phyloP scores from a whole-genome alignment of 2,329 filamentous ascomycete genomes.

The Gaeumannomyces tritici region DNA sequence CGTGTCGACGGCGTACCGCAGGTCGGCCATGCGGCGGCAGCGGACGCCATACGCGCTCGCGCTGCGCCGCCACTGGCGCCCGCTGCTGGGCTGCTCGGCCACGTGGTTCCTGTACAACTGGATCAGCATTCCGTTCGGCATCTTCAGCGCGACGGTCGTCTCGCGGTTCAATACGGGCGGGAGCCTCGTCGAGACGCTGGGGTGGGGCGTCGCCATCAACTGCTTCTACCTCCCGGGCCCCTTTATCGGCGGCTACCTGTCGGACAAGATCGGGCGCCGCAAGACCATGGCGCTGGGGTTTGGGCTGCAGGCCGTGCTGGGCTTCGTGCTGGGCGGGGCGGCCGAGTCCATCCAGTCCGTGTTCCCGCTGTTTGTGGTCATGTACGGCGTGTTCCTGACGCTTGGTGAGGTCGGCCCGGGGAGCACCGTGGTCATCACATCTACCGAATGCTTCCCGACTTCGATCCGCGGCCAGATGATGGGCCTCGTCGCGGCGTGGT shows the following conservation, averaged over 20 bases:
- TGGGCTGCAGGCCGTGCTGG: slow-evolving; percentile 30
- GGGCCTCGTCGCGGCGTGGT: slow-evolving; percentile 34
- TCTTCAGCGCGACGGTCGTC: slow-evolving; percentile 45
- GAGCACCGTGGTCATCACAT: slow-evolving; percentile 22
- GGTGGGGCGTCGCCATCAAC: slow-evolving; percentile 36
- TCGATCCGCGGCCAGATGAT: slow-evolving; percentile 38
- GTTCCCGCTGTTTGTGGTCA: slow-evolving; percentile 38
- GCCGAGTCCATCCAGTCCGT: slow-evolving; percentile 31
- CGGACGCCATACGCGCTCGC: slow-evolving; percentile 35
- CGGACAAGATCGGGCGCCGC: slow-evolving; percentile 37
- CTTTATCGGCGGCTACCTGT: slow-evolving; percentile 35
- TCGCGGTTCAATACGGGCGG: slow-evolving; percentile 27
- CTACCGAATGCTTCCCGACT: slow-evolving; percentile 38
- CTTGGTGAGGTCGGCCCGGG: slow-evolving; percentile 41
- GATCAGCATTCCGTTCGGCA: slow-evolving; percentile 43
- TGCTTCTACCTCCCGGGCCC: slow-evolving; percentile 39
- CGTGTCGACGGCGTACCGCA: slow-evolving; percentile 37
- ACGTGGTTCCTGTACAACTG: slow-evolving; percentile 47
- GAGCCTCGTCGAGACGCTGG: slow-evolving; percentile 30
- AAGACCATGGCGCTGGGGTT: slow-evolving; percentile 43
- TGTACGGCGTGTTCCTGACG: slow-evolving; percentile 39
- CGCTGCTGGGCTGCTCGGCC: slow-evolving; percentile 34
- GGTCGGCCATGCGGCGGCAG: slow-evolving; percentile 25
- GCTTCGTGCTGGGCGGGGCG: slow-evolving; percentile 39
- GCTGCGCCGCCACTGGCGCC: slow-evolving; percentile 36